Percentiles rank a stretch among this genome's conserved stretches.
phyloP scores from a whole-genome alignment of 139 green algal species.

The Tetradesmus lagerheimii region DNA sequence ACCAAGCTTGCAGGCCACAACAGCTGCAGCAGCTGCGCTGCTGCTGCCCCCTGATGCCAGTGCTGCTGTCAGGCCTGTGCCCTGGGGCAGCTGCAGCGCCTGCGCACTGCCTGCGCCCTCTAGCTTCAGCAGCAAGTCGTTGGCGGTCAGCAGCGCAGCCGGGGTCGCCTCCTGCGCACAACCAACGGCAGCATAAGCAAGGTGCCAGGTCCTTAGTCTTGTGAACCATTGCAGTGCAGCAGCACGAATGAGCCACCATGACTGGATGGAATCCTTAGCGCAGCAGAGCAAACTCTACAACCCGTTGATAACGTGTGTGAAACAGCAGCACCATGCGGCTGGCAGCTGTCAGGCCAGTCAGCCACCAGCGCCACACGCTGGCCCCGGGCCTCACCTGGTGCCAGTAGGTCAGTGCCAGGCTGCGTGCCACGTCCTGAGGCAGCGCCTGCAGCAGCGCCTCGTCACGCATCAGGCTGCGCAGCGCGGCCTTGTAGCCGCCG shows the following conservation, averaged over 20 bases:
- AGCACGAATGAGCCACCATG: no score
- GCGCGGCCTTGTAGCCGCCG: background rate
- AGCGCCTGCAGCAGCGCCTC: constrained; percentile 8
- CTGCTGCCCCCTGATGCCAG: background rate
- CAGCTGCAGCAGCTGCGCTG: background rate
- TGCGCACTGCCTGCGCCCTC: constrained; percentile 10
- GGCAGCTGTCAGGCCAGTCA: background rate
- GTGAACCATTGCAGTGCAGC: no score
- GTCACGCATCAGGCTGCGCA: constrained; percentile 8
- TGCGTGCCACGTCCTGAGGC: constrained; percentile 10
- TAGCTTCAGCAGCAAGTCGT: constrained; percentile 17
- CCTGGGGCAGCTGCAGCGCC: constrained; percentile 9
- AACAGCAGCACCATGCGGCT: no score
- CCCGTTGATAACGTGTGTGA: no score
- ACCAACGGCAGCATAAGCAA: background rate
- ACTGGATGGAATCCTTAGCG: no score
- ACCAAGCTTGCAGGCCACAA: background rate
- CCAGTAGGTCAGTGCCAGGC: constrained; percentile 45
- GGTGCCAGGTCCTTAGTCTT: background rate
- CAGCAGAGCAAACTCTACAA: no score
- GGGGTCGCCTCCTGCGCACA: constrained; percentile 38
- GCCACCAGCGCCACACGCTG: no score
- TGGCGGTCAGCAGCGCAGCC: constrained; percentile 9
- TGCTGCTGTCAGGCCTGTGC: background rate
- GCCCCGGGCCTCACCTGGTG: no score